Evolutionary conservation across 495 filamentous ascomycete species (phyloP).

Genomic region (Trypethelium eluteriae): DNA sequence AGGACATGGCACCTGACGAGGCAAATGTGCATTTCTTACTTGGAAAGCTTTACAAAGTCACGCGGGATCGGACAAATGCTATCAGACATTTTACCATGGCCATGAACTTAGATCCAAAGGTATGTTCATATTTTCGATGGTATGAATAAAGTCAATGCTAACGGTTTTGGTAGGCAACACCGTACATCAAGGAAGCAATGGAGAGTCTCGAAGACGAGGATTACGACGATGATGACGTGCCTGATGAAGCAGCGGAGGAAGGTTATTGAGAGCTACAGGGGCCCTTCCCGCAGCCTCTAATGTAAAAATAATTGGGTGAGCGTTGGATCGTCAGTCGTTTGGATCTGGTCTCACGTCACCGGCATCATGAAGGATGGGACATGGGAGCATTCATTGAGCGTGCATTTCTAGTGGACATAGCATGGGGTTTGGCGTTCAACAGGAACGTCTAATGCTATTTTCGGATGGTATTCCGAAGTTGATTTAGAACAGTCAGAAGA

Average conservation of each 20-base stretch:
- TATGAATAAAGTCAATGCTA: slow-evolving; percentile 32
- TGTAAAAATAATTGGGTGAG: not conserved
- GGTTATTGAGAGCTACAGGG: not conserved
- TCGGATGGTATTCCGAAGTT: not conserved
- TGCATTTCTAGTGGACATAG: slow-evolving; percentile 6
- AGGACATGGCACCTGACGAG: slow-evolving; percentile 86
- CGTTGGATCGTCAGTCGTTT: not conserved
- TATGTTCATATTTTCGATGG: slow-evolving; percentile 62
- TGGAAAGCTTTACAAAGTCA: slow-evolving; percentile 73
- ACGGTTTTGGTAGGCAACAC: slow-evolving; percentile 56
- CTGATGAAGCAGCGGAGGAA: not conserved
- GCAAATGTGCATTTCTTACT: slow-evolving; percentile 92
- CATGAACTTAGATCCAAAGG: slow-evolving; percentile 93
- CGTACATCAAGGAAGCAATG: slow-evolving; percentile 87
- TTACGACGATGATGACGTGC: slow-evolving; percentile 55
- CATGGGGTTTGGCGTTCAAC: not conserved
- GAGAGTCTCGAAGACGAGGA: slow-evolving; percentile 81
- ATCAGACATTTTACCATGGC: slow-evolving; percentile 91
- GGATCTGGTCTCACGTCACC: not conserved
- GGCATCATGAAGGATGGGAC: too few species aligned
- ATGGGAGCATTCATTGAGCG: not conserved
- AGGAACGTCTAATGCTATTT: not conserved
- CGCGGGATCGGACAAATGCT: slow-evolving; percentile 70
- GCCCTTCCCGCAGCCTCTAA: not conserved
- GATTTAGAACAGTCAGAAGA: too few species aligned